Percentiles rank a stretch among this genome's conserved stretches.
Evolutionary conservation across 495 filamentous ascomycete species (phyloP).

Genomic region (Neurospora sp.): DNA sequence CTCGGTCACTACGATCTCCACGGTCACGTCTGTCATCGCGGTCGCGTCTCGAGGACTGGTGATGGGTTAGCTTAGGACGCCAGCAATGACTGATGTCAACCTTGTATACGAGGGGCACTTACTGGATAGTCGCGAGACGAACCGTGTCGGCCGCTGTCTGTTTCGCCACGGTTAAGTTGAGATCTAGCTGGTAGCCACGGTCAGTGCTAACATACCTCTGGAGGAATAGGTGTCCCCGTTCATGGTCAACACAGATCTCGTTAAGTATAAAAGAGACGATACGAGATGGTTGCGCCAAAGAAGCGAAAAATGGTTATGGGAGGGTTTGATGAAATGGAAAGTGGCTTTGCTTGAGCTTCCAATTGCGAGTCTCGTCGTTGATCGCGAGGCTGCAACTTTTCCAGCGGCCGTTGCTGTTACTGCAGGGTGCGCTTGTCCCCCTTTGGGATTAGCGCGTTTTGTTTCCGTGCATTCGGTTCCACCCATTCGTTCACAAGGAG

Average conservation of each 20-base stretch:
- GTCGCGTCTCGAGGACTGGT: constrained; percentile 26
- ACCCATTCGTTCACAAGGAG: neutral
- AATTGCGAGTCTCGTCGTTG: neutral
- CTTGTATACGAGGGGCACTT: constrained; percentile 16
- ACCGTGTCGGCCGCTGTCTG: constrained; percentile 55
- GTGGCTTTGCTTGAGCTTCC: constrained; percentile 1
- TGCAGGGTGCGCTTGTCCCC: constrained; percentile 4
- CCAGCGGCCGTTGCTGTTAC: neutral
- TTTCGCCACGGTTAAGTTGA: constrained; percentile 19
- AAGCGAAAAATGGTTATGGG: neutral
- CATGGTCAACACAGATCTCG: constrained; percentile 44
- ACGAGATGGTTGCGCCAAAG: constrained; percentile 4
- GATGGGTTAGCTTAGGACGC: neutral
- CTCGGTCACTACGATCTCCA: constrained; percentile 40
- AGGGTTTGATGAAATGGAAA: neutral
- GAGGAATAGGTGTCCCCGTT: constrained; percentile 81
- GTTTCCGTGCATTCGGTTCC: neutral
- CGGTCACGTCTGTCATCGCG: constrained; percentile 41
- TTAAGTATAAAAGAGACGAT: constrained; percentile 2
- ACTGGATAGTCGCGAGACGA: constrained; percentile 67
- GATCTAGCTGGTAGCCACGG: constrained; percentile 6
- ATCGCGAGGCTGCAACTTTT: constrained; percentile 35
- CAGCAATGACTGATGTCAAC: neutral
- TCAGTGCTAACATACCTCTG: constrained; percentile 48
- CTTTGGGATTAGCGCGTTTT: constrained; percentile 10